These are phyloP conservation scores for Avena insularis DNA, from an alignment of 176 grass and related monocot genomes.

Conservation along the genomic window DNA sequence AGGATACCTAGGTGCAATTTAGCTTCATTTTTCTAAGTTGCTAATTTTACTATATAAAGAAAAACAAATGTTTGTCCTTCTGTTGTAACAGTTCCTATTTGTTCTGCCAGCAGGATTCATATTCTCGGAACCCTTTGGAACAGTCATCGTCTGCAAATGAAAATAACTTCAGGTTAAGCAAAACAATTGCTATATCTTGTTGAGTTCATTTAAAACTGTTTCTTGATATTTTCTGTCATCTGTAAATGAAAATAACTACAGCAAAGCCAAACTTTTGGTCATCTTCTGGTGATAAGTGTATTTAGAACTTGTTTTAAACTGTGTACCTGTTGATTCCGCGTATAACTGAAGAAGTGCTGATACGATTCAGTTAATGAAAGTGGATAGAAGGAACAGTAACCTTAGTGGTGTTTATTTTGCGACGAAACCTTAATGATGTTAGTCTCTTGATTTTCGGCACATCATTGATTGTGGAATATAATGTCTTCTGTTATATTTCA, in stretches of 20 bases:
- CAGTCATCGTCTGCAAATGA: slow-evolving; percentile 59
- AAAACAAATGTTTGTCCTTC: background rate
- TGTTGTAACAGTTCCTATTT: slow-evolving; percentile 28
- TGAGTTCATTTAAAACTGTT: slow-evolving; percentile 5
- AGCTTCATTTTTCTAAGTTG: slow-evolving; percentile 1
- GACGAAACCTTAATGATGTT: background rate
- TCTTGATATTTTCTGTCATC: background rate
- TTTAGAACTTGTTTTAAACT: background rate
- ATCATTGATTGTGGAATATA: slow-evolving; percentile 38
- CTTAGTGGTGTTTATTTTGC: background rate
- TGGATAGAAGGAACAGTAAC: slow-evolving; percentile 9
- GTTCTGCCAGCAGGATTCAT: slow-evolving; percentile 56
- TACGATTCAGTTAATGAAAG: slow-evolving; percentile 21
- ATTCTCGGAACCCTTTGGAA: slow-evolving; percentile 56
- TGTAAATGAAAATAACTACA: slow-evolving; percentile 4
- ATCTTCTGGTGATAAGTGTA: slow-evolving; percentile 38
- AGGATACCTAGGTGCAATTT: slow-evolving; percentile 11
- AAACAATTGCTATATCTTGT: background rate
- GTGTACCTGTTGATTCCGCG: background rate
- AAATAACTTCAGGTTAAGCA: slow-evolving; percentile 59
- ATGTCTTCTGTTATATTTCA: slow-evolving; percentile 46
- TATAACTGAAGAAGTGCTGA: slow-evolving; percentile 6
- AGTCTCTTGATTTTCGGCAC: slow-evolving; percentile 11
- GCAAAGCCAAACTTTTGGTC: background rate
- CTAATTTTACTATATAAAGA: slow-evolving; percentile 32